Evolutionary conservation across 2,329 filamentous ascomycete genomes (phyloP).

Genomic region (Cryphonectria carpinicola): DNA sequence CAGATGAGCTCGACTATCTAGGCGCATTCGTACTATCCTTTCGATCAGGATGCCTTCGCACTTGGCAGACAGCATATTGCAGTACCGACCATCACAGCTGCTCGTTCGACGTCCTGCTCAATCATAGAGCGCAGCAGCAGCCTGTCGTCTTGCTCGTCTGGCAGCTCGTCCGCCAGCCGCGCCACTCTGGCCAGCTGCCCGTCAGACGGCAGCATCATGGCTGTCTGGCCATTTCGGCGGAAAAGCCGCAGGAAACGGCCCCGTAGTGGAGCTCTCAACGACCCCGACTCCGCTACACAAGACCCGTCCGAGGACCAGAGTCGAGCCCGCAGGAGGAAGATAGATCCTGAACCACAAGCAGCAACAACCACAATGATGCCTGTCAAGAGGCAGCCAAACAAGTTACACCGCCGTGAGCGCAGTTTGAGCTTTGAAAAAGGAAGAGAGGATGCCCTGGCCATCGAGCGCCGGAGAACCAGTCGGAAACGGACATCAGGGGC

Average conservation of each 20-base stretch:
- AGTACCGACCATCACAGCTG: constrained; percentile 18
- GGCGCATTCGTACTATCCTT: neutral
- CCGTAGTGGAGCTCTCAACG: constrained; percentile 45
- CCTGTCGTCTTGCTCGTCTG: constrained; percentile 2
- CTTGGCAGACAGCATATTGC: constrained; percentile 22
- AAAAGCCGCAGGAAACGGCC: constrained; percentile 68
- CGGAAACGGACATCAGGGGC: constrained; percentile 33
- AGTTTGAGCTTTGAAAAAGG: constrained; percentile 67
- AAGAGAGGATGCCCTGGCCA: constrained; percentile 56
- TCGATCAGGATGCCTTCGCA: constrained; percentile 30
- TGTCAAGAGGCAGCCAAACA: constrained; percentile 52
- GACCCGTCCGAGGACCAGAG: constrained; percentile 28
- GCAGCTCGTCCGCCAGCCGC: neutral
- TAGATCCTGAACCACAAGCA: constrained; percentile 35
- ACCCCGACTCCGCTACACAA: constrained; percentile 48
- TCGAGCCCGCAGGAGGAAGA: constrained; percentile 42
- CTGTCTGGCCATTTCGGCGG: constrained; percentile 82
- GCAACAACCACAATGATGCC: constrained; percentile 26
- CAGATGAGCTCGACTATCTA: constrained; percentile 24
- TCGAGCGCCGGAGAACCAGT: constrained; percentile 38
- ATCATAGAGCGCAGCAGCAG: constrained; percentile 14
- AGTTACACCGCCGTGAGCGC: constrained; percentile 53
- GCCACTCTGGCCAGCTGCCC: constrained; percentile 16
- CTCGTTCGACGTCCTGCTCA: constrained; percentile 10
- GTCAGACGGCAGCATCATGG: constrained; percentile 54